Evolutionary conservation across 371 early-diverging fungal genomes (phyloP), one percentile per base, ranked within the genome.

Genomic region (Zopfochytrium polystomum): DNA sequence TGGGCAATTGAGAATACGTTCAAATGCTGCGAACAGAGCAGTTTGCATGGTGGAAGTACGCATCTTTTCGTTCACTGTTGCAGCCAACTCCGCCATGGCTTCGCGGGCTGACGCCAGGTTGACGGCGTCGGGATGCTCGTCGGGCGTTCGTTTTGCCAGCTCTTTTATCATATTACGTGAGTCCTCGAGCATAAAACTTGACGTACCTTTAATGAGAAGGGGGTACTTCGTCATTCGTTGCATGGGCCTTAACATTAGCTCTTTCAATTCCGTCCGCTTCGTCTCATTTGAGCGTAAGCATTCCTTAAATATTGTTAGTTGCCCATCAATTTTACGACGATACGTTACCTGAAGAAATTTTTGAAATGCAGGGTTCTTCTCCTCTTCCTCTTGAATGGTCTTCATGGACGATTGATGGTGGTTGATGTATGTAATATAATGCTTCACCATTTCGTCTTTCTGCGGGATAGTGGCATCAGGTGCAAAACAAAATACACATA

Each of bases 91-190:
- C 26, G 70, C 74, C 62, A 86, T 74, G 59, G 82, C 73, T 52
- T 83, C 82, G 33, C 81, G 72, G 1, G 90, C 89, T 25, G 71
- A 64, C n/a, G 73, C 78, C 3, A 89, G 63, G 38, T 78, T 73
- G 30, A 67, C 62, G 52, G 78, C 77, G 55, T 90, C 90, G 23
- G 80, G 75, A 60, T 88, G 87, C 11, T 65, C 67, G 7, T 71
- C 74, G 20, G 80, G 77, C 15, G 88, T 90, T 47, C 80, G 79
- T 52, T 83, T 83, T 54, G 78, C 71, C 23, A 89, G 65, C 63
- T 87, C 87, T 72, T 43, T 1, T 13, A 9, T 15, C n/a, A 22
- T 5, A 45, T 11, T 30, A 6, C 6, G 43, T 34, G 27, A n/a
- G 29, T 9, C 13, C 27, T 18, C 11, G 26, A 42, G 29, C 7